Evolutionary conservation across 257 asterid genomes (phyloP).

Genomic region (Jacaranda copaia): DNA sequence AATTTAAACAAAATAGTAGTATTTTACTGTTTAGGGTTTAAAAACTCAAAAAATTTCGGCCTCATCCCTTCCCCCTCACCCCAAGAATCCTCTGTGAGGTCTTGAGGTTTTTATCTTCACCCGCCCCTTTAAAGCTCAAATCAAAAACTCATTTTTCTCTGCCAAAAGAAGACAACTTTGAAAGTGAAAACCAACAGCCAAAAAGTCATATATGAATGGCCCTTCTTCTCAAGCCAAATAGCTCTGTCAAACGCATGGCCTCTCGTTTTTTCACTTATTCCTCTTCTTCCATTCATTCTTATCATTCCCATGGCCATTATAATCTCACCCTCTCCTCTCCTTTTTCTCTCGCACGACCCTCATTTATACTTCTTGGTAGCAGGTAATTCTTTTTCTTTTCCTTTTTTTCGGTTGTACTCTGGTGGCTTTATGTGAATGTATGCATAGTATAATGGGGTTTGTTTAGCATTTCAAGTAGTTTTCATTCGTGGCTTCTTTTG

Average conservation of each 20-base stretch:
- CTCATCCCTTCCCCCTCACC: conserved; percentile 37
- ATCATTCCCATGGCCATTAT: conserved; percentile 38
- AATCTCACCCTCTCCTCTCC: conserved; percentile 37
- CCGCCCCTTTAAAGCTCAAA: conserved; percentile 39
- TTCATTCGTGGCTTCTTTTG: background rate
- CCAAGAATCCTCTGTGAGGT: conserved; percentile 20
- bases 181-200: conserved; percentile 14
- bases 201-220: conserved; percentile 55
- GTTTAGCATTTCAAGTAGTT: background rate
- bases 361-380: conserved; percentile 36
- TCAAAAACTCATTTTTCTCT: conserved; percentile 34
- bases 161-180: conserved; percentile 25
- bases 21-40: conserved; percentile 29
- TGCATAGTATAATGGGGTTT: conserved; percentile 3
- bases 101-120: conserved; percentile 34
- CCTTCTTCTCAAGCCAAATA: conserved; percentile 55
- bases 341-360: conserved; percentile 41
- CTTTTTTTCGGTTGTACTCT: background rate
- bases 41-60: background rate
- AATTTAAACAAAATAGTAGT: background rate
- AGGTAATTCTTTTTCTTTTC: conserved; percentile 33
- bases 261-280: conserved; percentile 46
- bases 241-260: conserved; percentile 59
- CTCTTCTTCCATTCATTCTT: conserved; percentile 42
- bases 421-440: background rate